Evolutionary conservation across 2,329 filamentous ascomycete genomes (phyloP), one percentile per base, ranked within the genome.

Genomic region (Colletotrichum sidae): DNA sequence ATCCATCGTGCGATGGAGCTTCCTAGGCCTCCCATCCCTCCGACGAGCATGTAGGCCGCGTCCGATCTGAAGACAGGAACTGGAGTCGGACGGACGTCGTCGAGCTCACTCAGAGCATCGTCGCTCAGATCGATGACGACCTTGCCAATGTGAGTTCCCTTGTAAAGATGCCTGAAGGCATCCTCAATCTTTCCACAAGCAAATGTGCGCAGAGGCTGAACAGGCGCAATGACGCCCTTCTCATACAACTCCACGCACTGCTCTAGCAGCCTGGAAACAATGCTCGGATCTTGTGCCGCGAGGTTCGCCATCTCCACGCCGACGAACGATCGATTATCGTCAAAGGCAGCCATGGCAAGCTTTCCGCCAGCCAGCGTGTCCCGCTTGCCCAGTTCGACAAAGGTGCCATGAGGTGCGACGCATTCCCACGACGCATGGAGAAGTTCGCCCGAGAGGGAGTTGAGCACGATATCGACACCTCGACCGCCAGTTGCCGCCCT

Each of bases 341-440:
- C 72, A 41, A 87, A 86, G 0, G 75, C 73, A 1, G 75, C 68
- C 81, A 86, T 83, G 1, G 79, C 77, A 3, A 87, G 74, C 7
- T 75, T 71, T 2, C 75, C 79, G 13, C 78, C 76, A 1, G 77
- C 76, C 1, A 77, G 68, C 2, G 83, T 72, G 50, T 85, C 82
- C 4, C 76, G 71, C 67, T 81, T 81, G 3, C 81, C 80, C 13
- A 84, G 78, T 58, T 85, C 82, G 0, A 84, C 62, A 70, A 86
- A 79, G 2, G 70, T 75, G 0, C 81, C 83, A 49, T 78, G 81
- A 2, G 75, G 70, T 1, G 83, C 80, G 1, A 86, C 72, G 46
- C 80, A 83, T 0, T 76, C 66, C 80, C 79, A 85, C 0, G 79
- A 77, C 2, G 78, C 75, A 17, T 79, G 79, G 0, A 84, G 71